These are phyloP conservation scores for Penicillium glabrum DNA, from an alignment of 2,329 filamentous ascomycete species.

Conservation along the genomic window DNA sequence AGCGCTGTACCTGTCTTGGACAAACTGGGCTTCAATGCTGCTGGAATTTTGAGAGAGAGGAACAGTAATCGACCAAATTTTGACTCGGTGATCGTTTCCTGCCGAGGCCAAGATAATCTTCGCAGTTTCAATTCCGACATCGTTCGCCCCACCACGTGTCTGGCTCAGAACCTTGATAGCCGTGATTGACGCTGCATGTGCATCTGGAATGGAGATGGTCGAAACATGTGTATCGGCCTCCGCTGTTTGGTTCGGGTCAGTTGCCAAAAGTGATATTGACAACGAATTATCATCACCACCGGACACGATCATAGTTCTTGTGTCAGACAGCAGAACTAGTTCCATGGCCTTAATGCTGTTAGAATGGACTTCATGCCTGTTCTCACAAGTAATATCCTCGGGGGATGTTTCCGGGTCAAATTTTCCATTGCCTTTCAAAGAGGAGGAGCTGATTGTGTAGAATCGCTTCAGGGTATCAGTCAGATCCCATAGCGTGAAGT, in stretches of 20 bases:
- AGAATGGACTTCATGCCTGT: constrained; percentile 65
- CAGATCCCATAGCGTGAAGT: constrained; percentile 63
- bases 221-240: constrained; percentile 20
- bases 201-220: constrained; percentile 40
- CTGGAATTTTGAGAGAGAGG: constrained; percentile 21
- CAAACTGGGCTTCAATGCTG: constrained; percentile 24
- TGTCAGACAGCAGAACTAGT: constrained; percentile 29
- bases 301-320: constrained; percentile 61
- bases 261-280: constrained; percentile 52
- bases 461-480: constrained; percentile 28
- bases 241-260: background rate
- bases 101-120: constrained; percentile 36
- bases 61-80: constrained; percentile 41
- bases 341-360: constrained; percentile 69
- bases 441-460: constrained; percentile 24
- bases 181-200: constrained; percentile 48
- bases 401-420: constrained; percentile 22
- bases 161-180: constrained; percentile 33
- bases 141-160: background rate
- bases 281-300: constrained; percentile 89
- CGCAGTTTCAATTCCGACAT: constrained; percentile 2
- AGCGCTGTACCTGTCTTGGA: constrained; percentile 42
- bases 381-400: constrained; percentile 33
- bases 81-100: constrained; percentile 49
- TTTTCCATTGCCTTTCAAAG: constrained; percentile 17